Base-by-base conservation (phyloP, 306 rosid species). In the Morella rubra region DNA sequence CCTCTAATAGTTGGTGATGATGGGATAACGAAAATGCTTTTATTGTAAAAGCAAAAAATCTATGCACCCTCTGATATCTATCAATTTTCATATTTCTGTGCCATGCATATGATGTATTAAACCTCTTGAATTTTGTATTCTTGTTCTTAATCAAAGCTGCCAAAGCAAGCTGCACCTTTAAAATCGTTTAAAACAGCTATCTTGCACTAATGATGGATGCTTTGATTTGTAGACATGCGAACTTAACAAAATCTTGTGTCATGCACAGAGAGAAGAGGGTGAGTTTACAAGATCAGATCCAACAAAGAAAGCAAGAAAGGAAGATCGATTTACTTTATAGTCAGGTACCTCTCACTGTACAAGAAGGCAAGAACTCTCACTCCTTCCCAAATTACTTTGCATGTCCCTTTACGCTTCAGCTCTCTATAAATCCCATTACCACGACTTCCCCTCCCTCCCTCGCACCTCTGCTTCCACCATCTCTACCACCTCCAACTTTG, bases 101-200 rank as follows among this genome's bases (percentile, higher is more conserved):
- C 47, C 61, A 66, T 71, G 64, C 64, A 27, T 44, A 44, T 62
- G 60, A 56, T 72, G 58, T 47, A 15, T 69, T 71, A 62, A 74
- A n/a, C 40, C 72, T 45, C 73, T 12, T 84, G 32, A 79, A 62
- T 15, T 75, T 52, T 75, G 32, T n/a, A 27, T 78, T 51, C 41
- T 27, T 49, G 41, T 81, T 69, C 62, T 32, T 59, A 59, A 24
- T 24, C 27, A 24, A 24, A 24, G 1, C 27, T 24, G 27, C 22
- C 46, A 64, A 16, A 46, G 69, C 20, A 14, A 60, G 67, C 56
- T 0, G 27, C 27, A 1, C 27, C 27, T 60, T 2, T 40, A 6
- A 64, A 11, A 40, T 37, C 18, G 13, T 1, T 8, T 22, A 40
- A 64, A 6, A n/a, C 16, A 61, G 32, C 41, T 15, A 41, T 37